phyloP scores from a whole-genome alignment of 805 yeast genomes.

The Candida glaebosa region DNA sequence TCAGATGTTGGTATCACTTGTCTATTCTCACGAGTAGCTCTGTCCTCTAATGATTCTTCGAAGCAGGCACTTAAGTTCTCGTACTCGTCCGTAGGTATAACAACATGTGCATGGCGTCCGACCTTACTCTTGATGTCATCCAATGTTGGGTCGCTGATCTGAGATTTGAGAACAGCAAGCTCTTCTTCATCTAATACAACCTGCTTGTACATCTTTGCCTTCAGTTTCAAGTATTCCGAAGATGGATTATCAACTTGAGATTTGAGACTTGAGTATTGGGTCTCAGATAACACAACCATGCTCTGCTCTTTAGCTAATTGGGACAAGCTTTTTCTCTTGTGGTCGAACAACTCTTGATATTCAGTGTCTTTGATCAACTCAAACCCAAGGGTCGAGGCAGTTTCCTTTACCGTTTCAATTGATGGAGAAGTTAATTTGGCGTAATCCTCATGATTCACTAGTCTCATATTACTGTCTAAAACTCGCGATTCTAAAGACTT shows the following conservation, averaged over 20 bases:
- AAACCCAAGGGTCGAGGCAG: slow-evolving; percentile 16
- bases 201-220: slow-evolving; percentile 17
- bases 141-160: slow-evolving; percentile 8
- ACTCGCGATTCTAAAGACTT: slow-evolving; percentile 12
- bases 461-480: slow-evolving; percentile 7
- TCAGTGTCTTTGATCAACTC: slow-evolving; percentile 12
- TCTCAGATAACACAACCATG: slow-evolving; percentile 5
- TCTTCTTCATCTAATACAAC: slow-evolving; percentile 18
- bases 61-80: neutral
- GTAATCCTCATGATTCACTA: slow-evolving; percentile 2
- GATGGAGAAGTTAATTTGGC: slow-evolving; percentile 13
- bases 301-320: slow-evolving; percentile 22
- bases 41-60: slow-evolving; percentile 8
- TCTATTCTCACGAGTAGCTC: slow-evolving; percentile 7
- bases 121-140: slow-evolving; percentile 8
- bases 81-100: slow-evolving; percentile 10
- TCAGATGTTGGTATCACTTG: slow-evolving; percentile 8
- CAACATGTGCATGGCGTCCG: slow-evolving; percentile 39
- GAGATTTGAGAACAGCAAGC: slow-evolving; percentile 8
- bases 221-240: slow-evolving; percentile 22
- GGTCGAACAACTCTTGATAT: slow-evolving; percentile 10
- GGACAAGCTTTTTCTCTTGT: slow-evolving; percentile 21
- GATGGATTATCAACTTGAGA: slow-evolving; percentile 20
- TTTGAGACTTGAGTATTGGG: slow-evolving; percentile 7
- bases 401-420: slow-evolving; percentile 18